A percentile compares a stretch with the other conserved stretches of the same genome.
phyloP scores from a whole-genome alignment of 345 rosid species.

The Turritis glabra region DNA sequence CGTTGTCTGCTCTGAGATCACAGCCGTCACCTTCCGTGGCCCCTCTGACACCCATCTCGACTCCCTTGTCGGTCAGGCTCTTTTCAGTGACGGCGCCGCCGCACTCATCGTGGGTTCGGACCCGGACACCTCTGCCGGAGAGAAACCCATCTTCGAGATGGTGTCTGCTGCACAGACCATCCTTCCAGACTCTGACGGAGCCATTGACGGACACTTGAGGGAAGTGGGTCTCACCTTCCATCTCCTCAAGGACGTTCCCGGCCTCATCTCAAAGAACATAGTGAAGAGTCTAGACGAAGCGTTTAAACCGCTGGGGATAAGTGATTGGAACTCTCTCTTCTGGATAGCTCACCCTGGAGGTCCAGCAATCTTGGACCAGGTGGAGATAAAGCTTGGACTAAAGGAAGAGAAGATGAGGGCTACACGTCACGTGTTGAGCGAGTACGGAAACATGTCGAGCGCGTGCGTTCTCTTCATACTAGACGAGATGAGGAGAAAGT shows the following conservation, averaged over 20 bases:
- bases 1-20: conserved; percentile 76
- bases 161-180: conserved; percentile 73
- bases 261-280: conserved; percentile 67
- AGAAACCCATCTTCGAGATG: conserved; percentile 63
- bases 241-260: conserved; percentile 65
- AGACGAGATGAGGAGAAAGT: conserved; percentile 79
- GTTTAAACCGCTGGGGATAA: conserved; percentile 66
- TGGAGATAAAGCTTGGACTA: conserved; percentile 57
- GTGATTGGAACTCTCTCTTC: conserved; percentile 78
- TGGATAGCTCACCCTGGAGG: conserved; percentile 90
- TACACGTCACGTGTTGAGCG: conserved; percentile 60
- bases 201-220: conserved; percentile 68
- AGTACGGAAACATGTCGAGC: conserved; percentile 84
- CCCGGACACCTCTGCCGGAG: conserved; percentile 45
- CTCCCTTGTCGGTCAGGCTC: conserved; percentile 69
- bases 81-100: conserved; percentile 75
- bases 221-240: conserved; percentile 76
- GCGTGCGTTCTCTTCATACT: conserved; percentile 75
- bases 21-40: conserved; percentile 80
- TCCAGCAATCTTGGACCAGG: conserved; percentile 62
- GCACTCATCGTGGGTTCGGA: conserved; percentile 71
- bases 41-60: conserved; percentile 69
- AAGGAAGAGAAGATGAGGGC: conserved; percentile 57
- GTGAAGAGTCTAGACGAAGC: conserved; percentile 68
- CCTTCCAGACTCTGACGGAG: conserved; percentile 71